A percentile compares a stretch with the other conserved stretches of the same genome.
These are phyloP conservation scores for Lactarius evosmus DNA, from an alignment of 768 basidiomycete genomes.

Conservation along the genomic window DNA sequence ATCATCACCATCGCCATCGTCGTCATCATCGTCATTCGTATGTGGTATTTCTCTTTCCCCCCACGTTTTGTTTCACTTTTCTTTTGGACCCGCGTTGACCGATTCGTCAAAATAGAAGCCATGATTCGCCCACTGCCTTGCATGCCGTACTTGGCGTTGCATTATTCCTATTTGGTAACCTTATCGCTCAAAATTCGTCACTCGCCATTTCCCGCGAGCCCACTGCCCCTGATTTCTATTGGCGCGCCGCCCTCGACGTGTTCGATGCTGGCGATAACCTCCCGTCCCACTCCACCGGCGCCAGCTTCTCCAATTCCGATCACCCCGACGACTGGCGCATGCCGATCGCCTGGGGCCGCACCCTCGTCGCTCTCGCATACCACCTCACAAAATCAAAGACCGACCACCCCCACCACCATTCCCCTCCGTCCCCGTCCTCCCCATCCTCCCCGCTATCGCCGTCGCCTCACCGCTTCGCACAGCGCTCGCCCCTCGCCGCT, in stretches of 20 bases:
- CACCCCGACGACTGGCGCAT: conserved; percentile 63
- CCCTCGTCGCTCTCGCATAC: conserved; percentile 58
- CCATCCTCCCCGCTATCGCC: conserved; percentile 8
- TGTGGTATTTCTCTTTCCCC: neutral
- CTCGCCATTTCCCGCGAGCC: conserved; percentile 57
- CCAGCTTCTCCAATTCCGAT: neutral
- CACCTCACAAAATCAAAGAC: conserved; percentile 32
- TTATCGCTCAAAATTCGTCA: conserved; percentile 51
- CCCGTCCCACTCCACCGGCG: conserved; percentile 40
- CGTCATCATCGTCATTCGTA: neutral
- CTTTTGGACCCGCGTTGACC: neutral
- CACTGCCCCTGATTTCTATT: conserved; percentile 48
- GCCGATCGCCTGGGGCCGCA: conserved; percentile 65
- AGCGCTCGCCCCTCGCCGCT: conserved; percentile 47
- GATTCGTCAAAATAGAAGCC: conserved; percentile 12
- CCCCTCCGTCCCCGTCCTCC: conserved; percentile 29
- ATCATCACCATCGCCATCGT: neutral
- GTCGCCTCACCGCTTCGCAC: conserved; percentile 19
- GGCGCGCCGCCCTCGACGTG: conserved; percentile 66
- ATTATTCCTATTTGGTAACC: conserved; percentile 60
- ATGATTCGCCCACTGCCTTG: conserved; percentile 60
- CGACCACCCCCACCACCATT: conserved; percentile 17
- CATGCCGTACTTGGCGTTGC: conserved; percentile 63
- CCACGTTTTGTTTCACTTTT: neutral
- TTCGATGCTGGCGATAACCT: conserved; percentile 67